phyloP scores from a whole-genome alignment of 1,139 yeast genomes.

The Hanseniaspora gamundiae region DNA sequence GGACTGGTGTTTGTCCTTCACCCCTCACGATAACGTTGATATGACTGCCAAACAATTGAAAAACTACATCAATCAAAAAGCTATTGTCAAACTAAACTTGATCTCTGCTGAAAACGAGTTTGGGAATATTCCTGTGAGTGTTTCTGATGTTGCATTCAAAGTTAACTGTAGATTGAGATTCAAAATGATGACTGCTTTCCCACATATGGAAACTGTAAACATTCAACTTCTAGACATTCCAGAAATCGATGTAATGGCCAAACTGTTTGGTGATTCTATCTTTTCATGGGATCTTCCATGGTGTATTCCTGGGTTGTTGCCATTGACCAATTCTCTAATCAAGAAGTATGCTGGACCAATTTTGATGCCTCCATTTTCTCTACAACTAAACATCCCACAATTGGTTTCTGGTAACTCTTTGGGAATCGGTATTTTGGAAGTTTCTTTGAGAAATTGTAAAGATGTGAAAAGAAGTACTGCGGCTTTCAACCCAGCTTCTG shows the following conservation, averaged over 20 bases:
- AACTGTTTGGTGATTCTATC: constrained; percentile 58
- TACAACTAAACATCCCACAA: constrained; percentile 86
- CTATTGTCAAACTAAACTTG: constrained; percentile 38
- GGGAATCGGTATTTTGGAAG: constrained; percentile 74
- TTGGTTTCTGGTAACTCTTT: constrained; percentile 77
- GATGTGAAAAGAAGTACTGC: constrained; percentile 57
- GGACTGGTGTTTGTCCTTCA: constrained; percentile 88
- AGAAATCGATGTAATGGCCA: constrained; percentile 67
- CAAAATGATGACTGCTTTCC: constrained; percentile 82
- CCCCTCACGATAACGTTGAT: constrained; percentile 82
- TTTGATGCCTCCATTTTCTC: constrained; percentile 76
- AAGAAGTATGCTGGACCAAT: constrained; percentile 80
- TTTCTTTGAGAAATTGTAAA: constrained; percentile 55
- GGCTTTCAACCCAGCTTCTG: constrained; percentile 46
- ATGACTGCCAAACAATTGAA: constrained; percentile 72
- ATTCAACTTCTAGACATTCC: constrained; percentile 80
- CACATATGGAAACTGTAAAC: constrained; percentile 85
- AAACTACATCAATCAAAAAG: constrained; percentile 69
- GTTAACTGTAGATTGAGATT: constrained; percentile 68
- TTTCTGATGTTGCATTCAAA: constrained; percentile 49
- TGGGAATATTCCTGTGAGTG: constrained; percentile 57
- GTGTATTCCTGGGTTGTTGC: constrained; percentile 66
- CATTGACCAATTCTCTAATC: constrained; percentile 74
- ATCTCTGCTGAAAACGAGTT: constrained; percentile 29
- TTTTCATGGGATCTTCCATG: constrained; percentile 81